Percentiles rank a stretch among this genome's conserved stretches.
Conservation (phyloP, 495 filamentous ascomycete species). For the Penicillium odoratum region DNA sequence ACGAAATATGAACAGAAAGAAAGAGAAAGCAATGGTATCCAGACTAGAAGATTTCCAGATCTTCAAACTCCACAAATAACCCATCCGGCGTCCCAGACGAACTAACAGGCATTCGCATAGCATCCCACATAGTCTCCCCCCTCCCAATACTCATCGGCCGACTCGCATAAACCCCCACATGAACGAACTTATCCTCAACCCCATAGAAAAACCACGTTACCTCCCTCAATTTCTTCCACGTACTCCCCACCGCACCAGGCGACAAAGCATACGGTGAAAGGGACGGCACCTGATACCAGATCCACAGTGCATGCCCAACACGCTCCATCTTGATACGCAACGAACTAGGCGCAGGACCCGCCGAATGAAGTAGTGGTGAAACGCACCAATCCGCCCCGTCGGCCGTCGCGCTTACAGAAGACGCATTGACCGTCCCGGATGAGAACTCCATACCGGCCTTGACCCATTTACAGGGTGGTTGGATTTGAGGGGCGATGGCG, state of each 20-base stretch:
- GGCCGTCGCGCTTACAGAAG: constrained; percentile 54
- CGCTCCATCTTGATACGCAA: constrained; percentile 60
- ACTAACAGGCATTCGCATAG: constrained; percentile 36
- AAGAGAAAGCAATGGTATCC: background rate
- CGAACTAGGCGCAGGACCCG: constrained; percentile 33
- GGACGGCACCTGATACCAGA: constrained; percentile 54
- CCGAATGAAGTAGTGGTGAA: constrained; percentile 40
- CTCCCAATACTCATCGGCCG: constrained; percentile 45
- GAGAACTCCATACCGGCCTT: constrained; percentile 60
- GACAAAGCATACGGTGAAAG: constrained; percentile 34
- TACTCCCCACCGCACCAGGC: constrained; percentile 43
- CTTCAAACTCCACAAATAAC: constrained; percentile 58
- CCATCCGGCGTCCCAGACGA: constrained; percentile 35
- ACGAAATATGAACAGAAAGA: background rate
- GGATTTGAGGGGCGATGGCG: background rate
- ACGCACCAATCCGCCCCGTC: constrained; percentile 60
- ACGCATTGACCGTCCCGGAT: constrained; percentile 51
- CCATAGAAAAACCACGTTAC: constrained; percentile 63
- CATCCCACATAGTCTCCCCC: constrained; percentile 42
- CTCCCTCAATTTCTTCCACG: constrained; percentile 59
- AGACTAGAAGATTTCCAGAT: constrained; percentile 54
- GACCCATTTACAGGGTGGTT: constrained; percentile 56
- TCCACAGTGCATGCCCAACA: constrained; percentile 56
- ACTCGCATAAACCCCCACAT: constrained; percentile 58
- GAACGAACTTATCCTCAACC: constrained; percentile 57